Evolutionary conservation across 75 land plant genomes (phyloP).

Genomic region (Azolla pinnata): DNA sequence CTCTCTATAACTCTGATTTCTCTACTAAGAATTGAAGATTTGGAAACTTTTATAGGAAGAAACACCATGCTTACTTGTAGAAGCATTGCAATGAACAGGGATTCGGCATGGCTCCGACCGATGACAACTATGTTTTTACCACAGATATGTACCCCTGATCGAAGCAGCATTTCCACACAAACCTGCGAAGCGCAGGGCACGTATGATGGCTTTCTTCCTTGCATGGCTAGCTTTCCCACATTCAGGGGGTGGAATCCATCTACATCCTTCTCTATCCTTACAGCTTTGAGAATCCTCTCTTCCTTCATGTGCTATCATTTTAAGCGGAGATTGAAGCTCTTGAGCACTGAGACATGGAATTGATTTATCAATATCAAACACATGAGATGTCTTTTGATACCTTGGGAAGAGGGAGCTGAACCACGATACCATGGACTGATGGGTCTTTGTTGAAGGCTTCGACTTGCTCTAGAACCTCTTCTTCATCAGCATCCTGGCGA

Average conservation of each 20-base stretch:
- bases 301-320: conserved; percentile 70
- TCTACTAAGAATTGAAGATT: no score
- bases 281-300: conserved; percentile 57
- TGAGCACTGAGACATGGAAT: no score
- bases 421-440: conserved; percentile 76
- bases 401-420: conserved; percentile 81
- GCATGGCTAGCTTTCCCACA: conserved; percentile 84
- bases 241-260: conserved; percentile 93
- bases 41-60: no score
- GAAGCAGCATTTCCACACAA: conserved; percentile 60
- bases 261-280: conserved; percentile 79
- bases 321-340: no score
- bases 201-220: conserved; percentile 76
- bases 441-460: conserved; percentile 48
- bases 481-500: conserved; percentile 54
- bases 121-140: conserved; percentile 76
- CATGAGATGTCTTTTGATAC: no score
- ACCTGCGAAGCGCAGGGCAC: conserved; percentile 90
- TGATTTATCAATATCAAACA: no score
- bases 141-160: conserved; percentile 48
- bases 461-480: conserved; percentile 46
- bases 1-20: no score
- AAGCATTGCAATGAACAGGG: conserved; percentile 65
- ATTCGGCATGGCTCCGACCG: conserved; percentile 87
- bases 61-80: conserved; percentile 54